Percentiles rank a stretch among this genome's conserved stretches.
Evolutionary conservation across 2,329 filamentous ascomycete genomes (phyloP).

Genomic region (Elsinoe batatas): DNA sequence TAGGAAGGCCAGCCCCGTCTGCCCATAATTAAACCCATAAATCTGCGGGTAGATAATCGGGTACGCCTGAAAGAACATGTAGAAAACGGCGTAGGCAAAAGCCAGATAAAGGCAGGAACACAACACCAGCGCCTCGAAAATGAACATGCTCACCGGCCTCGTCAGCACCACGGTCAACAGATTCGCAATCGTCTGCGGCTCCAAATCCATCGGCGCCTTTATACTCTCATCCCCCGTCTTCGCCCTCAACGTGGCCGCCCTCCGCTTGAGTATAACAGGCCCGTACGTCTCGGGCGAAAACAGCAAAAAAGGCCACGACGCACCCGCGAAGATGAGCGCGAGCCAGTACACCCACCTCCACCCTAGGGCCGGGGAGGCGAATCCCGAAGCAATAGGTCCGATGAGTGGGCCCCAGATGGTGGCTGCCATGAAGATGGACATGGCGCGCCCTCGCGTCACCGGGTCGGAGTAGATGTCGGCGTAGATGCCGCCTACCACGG

Average conservation of each 20-base stretch:
- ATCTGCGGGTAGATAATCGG: conserved; percentile 53
- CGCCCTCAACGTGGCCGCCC: conserved; percentile 49
- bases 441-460: conserved; percentile 47
- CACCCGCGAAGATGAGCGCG: conserved; percentile 13
- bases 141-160: conserved; percentile 63
- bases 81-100: conserved; percentile 52
- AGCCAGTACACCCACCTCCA: conserved; percentile 32
- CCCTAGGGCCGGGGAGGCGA: conserved; percentile 44
- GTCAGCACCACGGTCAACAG: conserved; percentile 61
- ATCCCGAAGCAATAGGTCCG: conserved; percentile 56
- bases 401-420: conserved; percentile 59
- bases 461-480: conserved; percentile 56
- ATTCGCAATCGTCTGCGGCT: conserved; percentile 47
- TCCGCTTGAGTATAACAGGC: conserved; percentile 27
- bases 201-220: conserved; percentile 53
- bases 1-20: conserved; percentile 58
- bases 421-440: conserved; percentile 55
- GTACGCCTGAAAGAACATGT: conserved; percentile 70
- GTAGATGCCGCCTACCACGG: conserved; percentile 50
- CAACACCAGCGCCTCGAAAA: conserved; percentile 62
- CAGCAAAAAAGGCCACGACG: conserved; percentile 22
- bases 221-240: conserved; percentile 42
- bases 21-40: conserved; percentile 55
- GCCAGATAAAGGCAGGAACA: conserved; percentile 62
- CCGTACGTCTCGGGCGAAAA: conserved; percentile 40